Base-by-base conservation (phyloP, 73 alveolate genomes). In the Paramecium primaurelia region DNA sequence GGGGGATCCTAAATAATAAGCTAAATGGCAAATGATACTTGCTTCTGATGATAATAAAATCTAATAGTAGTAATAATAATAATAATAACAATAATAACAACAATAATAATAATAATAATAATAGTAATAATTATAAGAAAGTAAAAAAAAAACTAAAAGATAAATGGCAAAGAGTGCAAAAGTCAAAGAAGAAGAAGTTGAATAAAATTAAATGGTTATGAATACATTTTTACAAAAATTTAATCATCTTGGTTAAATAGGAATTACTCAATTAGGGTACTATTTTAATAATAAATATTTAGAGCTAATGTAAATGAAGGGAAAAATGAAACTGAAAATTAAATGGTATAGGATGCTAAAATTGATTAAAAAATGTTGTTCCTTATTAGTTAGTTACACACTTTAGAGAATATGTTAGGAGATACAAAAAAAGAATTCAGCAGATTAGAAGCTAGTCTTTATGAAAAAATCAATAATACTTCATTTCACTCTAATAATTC, bases 351-450 rank as follows among this genome's bases (percentile, higher is more conserved):
- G 16, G 91, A 80, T 80, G 91, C 91, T 8, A 80, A 80, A 80
- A 80, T 80, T 49, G 91, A 80, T 80, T 25, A 80, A 80, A 80
- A 80, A 80, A 80, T 80, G 91, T 28, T 80, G 71, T 42, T 80
- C 16, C 30, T 80, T 0, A 80, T 80, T 42, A 80, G 91, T 80
- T 80, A 80, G 38, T 80, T 80, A 25, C 91, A 80, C 49, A 80
- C 91, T 10, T 47, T 80, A 25, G 91, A 80, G 26, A 80, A 80
- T 47, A 80, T 80, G 91, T 36, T 80, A 40, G 91, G 91, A 2
- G 91, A 80, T 47, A 80, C 91, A 14, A 80, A 80, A 80, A 80
- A 80, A 6, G 91, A 80, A 80, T 80, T 80, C 58, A 80, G 91
- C 18, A 42, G 91, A 26, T 32, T 80, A 3, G 91, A 80, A 47